Base-by-base conservation (phyloP, 495 filamentous ascomycete species). In the Xylaria grammica region DNA sequence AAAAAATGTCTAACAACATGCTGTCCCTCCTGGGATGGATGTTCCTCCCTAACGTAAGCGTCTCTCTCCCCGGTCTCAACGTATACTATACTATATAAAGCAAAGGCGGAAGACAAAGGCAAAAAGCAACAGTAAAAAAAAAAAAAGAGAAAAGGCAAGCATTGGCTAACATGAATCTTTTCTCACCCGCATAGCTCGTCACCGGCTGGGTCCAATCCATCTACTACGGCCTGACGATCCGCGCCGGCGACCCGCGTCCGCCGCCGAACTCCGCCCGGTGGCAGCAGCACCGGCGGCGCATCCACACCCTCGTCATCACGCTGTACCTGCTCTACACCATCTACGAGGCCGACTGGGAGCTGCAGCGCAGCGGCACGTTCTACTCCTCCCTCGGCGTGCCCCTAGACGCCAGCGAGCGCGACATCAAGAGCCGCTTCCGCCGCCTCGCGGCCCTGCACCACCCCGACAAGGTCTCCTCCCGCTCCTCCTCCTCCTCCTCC, bases 301-400 rank as follows among this genome's bases (percentile, higher is more conserved):
- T 96, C 74, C 89, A 94, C 74, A 89, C 93, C 74, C 74, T 86
- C 55, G 91, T 98, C 67, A 89, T 97, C 19, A 75, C 87, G 42
- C 72, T 85, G 48, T 99, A 98, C 78, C 89, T 99, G 20, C 78
- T 91, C 63, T 98, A 97, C 81, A 97, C 91, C 36, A 87, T 99
- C 69, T 97, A 93, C 79, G 94, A 98, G 78, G 89, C 90, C 60
- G 92, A 97, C 81, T 89, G 90, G 76, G 85, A 90, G 49, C 78
- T 98, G 2, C 89, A 86, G 44, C 80, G 82, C 57, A 78, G 81
- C 0, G 86, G 89, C 24, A 85, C 90, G 79, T 97, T 91, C 79
- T 98, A 97, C 78, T 77, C 85, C 49, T 85, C 85, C 46, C 83
- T 99, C 0, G 85, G 85, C 17, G 81, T 97, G 0, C 83, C 88